A percentile compares a stretch with the other conserved stretches of the same genome.
These are phyloP conservation scores for Rhipidocladum racemiflorum DNA, from an alignment of 176 grass and related monocot genomes.

Conservation along the genomic window DNA sequence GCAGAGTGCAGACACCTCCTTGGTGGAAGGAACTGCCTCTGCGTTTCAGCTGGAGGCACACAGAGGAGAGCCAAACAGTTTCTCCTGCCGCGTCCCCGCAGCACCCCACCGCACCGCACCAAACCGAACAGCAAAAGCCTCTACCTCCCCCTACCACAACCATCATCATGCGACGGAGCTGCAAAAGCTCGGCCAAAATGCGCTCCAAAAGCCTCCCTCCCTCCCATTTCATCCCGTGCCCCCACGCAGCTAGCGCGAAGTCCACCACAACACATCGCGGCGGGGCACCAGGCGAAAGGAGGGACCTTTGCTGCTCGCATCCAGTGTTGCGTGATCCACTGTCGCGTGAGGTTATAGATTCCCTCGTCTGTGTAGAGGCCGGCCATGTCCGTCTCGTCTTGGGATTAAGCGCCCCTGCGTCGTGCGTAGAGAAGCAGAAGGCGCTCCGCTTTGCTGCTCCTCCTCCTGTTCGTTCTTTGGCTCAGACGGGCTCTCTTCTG, in stretches of 20 bases:
- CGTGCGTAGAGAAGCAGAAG: background rate
- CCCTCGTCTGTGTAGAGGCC: constrained; percentile 32
- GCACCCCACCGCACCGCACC: constrained; percentile 5
- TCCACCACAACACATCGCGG: constrained; percentile 27
- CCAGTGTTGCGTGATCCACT: too few species aligned
- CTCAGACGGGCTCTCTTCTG: background rate
- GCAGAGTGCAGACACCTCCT: constrained; percentile 13
- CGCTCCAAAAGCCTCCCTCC: constrained; percentile 35
- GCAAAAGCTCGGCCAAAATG: constrained; percentile 39
- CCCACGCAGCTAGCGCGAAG: constrained; percentile 13
- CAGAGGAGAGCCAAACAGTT: constrained; percentile 7
- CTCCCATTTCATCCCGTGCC: constrained; percentile 29
- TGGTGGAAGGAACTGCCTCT: too few species aligned
- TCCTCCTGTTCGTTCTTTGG: background rate
- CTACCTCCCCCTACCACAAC: background rate
- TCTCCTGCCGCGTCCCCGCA: constrained; percentile 31
- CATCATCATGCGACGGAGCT: constrained; percentile 44
- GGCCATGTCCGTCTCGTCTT: background rate
- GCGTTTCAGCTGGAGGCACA: constrained; percentile 30
- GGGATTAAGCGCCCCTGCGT: constrained; percentile 4
- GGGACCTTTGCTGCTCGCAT: background rate
- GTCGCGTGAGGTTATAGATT: constrained; percentile 11
- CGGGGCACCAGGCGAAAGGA: constrained; percentile 20
- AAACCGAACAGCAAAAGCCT: background rate
- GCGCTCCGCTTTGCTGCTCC: background rate